Percentiles rank a stretch among this genome's conserved stretches.
phyloP scores from a whole-genome alignment of 192 early-diverging fungal genomes.

The Coemansia javaensis region DNA sequence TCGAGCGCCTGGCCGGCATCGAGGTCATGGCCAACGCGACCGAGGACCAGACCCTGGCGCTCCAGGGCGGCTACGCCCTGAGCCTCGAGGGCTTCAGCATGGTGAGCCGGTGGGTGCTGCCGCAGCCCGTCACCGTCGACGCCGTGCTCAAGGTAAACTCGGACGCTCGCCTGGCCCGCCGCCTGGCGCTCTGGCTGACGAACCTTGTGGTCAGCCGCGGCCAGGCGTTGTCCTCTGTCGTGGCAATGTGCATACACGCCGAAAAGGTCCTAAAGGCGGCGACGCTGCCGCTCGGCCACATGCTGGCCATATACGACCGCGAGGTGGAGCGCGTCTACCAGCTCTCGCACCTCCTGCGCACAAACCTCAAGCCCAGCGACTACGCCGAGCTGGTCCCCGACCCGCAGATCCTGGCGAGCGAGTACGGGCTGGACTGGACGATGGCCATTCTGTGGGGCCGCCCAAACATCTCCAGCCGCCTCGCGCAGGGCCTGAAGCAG shows the following conservation, averaged over 20 bases:
- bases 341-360: slow-evolving; percentile 36
- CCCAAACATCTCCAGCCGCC: slow-evolving; percentile 19
- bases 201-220: slow-evolving; percentile 11
- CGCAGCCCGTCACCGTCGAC: slow-evolving; percentile 28
- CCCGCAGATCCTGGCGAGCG: slow-evolving; percentile 23
- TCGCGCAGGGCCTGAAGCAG: slow-evolving; percentile 26
- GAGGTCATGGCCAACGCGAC: slow-evolving; percentile 39
- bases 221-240: slow-evolving; percentile 21
- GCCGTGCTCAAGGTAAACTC: slow-evolving; percentile 11
- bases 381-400: slow-evolving; percentile 36
- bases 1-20: slow-evolving; percentile 25
- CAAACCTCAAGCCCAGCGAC: slow-evolving; percentile 34
- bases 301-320: slow-evolving; percentile 40
- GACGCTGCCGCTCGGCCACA: slow-evolving; percentile 29
- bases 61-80: slow-evolving; percentile 40
- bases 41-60: slow-evolving; percentile 36
- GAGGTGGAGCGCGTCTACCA: slow-evolving; percentile 46
- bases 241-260: slow-evolving; percentile 37
- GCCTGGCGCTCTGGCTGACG: slow-evolving; percentile 39
- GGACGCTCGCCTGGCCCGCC: slow-evolving; percentile 18
- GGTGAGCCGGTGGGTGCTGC: slow-evolving; percentile 32
- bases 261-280: slow-evolving; percentile 26
- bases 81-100: slow-evolving; percentile 42
- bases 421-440: slow-evolving; percentile 36
- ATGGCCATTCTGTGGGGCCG: slow-evolving; percentile 43